phyloP scores from a whole-genome alignment of 2,329 filamentous ascomycete genomes.

The Fusarium pilosicola region DNA sequence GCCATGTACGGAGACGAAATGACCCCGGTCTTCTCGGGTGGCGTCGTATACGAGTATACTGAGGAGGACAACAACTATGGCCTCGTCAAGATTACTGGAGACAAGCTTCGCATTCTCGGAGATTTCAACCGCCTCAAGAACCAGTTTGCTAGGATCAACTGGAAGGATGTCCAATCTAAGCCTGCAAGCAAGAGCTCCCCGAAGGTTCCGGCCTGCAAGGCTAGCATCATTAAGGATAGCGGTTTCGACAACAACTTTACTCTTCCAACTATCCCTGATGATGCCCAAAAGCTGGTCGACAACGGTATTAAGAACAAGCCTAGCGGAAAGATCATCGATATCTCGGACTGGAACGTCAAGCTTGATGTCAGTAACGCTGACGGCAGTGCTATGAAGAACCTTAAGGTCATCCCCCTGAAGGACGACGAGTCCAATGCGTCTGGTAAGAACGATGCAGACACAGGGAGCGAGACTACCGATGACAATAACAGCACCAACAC shows the following conservation, averaged over 20 bases:
- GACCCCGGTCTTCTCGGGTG: slow-evolving; percentile 75
- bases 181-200: slow-evolving; percentile 64
- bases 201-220: slow-evolving; percentile 69
- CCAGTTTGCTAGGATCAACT: slow-evolving; percentile 81
- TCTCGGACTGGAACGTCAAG: slow-evolving; percentile 70
- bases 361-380: slow-evolving; percentile 54
- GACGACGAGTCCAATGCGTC: slow-evolving; percentile 58
- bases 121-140: slow-evolving; percentile 80
- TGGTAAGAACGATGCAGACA: slow-evolving; percentile 55
- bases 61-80: slow-evolving; percentile 75
- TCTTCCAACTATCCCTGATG: slow-evolving; percentile 74
- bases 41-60: slow-evolving; percentile 83
- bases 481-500: slow-evolving; percentile 37
- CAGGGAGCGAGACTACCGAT: slow-evolving; percentile 43
- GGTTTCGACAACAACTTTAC: slow-evolving; percentile 84
- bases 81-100: slow-evolving; percentile 69
- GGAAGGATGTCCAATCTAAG: slow-evolving; percentile 70
- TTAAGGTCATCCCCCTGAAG: slow-evolving; percentile 60
- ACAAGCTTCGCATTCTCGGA: slow-evolving; percentile 66
- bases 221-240: slow-evolving; percentile 71
- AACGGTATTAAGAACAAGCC: slow-evolving; percentile 76
- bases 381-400: slow-evolving; percentile 54
- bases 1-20: slow-evolving; percentile 78
- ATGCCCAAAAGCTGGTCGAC: slow-evolving; percentile 77
- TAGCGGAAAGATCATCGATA: slow-evolving; percentile 72